phyloP scores from a whole-genome alignment of 2,329 filamentous ascomycete genomes.

The Cadophora sp. region DNA sequence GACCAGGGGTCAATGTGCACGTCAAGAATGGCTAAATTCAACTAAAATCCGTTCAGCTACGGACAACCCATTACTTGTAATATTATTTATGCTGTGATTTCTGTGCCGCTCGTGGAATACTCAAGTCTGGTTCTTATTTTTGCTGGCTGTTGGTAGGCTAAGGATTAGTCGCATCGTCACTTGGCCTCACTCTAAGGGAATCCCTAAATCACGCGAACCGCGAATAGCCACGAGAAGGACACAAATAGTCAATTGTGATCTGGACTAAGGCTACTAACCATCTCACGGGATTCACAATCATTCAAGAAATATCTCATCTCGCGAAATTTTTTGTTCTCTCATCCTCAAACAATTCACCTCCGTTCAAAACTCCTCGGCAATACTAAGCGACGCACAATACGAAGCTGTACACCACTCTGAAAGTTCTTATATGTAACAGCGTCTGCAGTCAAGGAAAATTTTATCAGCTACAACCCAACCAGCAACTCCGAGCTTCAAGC shows the following conservation, averaged over 20 bases:
- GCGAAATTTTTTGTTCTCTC: neutral
- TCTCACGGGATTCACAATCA: neutral
- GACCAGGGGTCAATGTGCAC: too few species aligned
- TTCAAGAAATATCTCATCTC: neutral
- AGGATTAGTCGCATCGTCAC: neutral
- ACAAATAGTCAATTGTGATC: neutral
- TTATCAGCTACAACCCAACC: neutral
- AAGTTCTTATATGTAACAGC: neutral
- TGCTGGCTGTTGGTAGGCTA: neutral
- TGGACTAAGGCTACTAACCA: neutral
- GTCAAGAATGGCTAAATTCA: too few species aligned
- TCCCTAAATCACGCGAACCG: neutral
- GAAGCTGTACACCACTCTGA: neutral
- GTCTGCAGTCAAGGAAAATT: neutral
- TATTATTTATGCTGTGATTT: too few species aligned
- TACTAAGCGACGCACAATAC: slow-evolving; percentile 6
- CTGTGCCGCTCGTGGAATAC: too few species aligned
- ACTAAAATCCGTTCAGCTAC: too few species aligned
- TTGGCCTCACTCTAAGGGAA: neutral
- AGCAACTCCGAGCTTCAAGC: neutral
- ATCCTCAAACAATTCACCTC: neutral
- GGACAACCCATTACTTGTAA: too few species aligned
- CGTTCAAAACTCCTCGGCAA: neutral
- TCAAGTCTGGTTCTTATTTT: neutral
- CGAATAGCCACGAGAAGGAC: neutral